Evolutionary conservation across 768 basidiomycete genomes (phyloP).

Genomic region (Tulasnella sp.): DNA sequence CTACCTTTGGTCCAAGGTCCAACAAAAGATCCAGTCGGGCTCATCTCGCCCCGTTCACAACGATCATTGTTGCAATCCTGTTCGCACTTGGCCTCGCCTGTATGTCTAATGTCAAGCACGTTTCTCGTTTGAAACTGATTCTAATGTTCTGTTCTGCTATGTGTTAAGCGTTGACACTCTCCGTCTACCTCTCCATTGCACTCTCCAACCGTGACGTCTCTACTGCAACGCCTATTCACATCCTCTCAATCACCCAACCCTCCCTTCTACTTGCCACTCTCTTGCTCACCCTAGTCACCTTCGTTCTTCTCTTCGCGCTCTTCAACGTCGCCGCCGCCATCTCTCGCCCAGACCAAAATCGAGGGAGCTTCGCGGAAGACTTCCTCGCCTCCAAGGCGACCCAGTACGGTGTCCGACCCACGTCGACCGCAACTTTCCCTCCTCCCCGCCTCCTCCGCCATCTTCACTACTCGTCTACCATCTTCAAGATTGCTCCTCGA

Average conservation of each 20-base stretch:
- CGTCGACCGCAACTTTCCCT: background rate
- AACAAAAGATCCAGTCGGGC: background rate
- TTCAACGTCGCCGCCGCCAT: background rate
- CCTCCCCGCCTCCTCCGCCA: background rate
- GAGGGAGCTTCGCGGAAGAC: background rate
- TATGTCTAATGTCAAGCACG: no score
- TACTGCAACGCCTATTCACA: no score
- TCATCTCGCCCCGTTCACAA: no score
- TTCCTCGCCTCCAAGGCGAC: background rate
- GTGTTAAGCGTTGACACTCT: no score
- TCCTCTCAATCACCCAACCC: background rate
- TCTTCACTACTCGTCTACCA: background rate
- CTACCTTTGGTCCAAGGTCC: background rate
- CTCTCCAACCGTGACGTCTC: no score
- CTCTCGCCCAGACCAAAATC: background rate
- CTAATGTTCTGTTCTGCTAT: no score
- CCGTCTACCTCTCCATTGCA: background rate
- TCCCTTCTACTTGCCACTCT: background rate
- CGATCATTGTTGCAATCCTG: no score
- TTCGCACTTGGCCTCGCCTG: no score
- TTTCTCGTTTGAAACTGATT: no score
- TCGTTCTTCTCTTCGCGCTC: background rate
- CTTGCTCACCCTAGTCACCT: background rate
- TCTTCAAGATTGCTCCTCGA: background rate
- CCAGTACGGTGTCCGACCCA: background rate